phyloP scores from a whole-genome alignment of 208 protist genomes.

The Herpetomonas samuelpessoai region DNA sequence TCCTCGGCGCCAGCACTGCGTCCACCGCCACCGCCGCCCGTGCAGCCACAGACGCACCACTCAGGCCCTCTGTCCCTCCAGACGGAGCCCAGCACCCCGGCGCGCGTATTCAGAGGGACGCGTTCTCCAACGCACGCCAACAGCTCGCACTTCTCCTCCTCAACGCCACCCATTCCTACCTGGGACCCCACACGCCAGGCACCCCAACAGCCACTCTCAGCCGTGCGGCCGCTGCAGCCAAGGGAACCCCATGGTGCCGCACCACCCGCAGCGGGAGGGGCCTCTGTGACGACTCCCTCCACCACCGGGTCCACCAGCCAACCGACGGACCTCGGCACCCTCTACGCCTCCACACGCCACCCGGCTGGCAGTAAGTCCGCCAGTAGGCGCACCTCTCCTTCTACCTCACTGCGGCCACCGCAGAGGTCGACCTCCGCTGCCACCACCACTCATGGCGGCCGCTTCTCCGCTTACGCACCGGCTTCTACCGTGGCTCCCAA shows the following conservation, averaged over 20 bases:
- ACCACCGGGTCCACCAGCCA: not conserved
- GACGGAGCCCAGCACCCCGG: not conserved
- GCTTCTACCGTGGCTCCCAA: conserved; percentile 31
- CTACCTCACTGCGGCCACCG: not conserved
- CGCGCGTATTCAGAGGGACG: not conserved
- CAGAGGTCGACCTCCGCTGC: no score
- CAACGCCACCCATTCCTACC: not conserved
- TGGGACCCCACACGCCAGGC: not conserved
- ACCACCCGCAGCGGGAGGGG: no score
- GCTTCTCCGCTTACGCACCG: not conserved
- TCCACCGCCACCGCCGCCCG: not conserved
- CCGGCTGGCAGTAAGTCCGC: not conserved
- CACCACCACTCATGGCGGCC: not conserved
- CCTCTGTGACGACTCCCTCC: no score
- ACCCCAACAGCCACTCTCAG: not conserved
- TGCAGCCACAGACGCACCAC: not conserved
- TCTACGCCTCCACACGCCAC: not conserved
- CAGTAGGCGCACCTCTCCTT: not conserved
- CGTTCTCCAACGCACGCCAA: not conserved
- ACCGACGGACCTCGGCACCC: not conserved
- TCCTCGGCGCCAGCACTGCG: not conserved
- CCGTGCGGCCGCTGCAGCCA: not conserved
- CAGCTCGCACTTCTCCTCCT: no score
- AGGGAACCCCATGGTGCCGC: no score
- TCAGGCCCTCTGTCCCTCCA: not conserved